phyloP scores from a whole-genome alignment of 2,329 filamentous ascomycete species.

The Penicillium hesseltinei region DNA sequence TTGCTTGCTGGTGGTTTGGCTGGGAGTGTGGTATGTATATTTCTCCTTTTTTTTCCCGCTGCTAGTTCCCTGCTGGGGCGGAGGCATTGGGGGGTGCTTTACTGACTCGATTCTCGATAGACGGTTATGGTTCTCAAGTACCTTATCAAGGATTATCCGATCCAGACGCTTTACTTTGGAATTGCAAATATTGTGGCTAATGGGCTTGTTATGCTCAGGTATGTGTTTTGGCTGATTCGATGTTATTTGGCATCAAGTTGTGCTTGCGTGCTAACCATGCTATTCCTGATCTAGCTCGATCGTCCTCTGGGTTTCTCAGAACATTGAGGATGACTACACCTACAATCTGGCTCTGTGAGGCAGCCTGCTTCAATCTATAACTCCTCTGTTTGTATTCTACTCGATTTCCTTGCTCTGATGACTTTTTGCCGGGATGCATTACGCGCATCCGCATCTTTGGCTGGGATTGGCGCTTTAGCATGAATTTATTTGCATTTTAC shows the following conservation, averaged over 20 bases:
- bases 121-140: constrained; percentile 69
- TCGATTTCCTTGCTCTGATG: constrained; percentile 16
- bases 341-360: constrained; percentile 63
- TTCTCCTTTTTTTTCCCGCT: not conserved
- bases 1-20: constrained; percentile 66
- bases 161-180: constrained; percentile 65
- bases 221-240: constrained; percentile 27
- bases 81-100: not conserved
- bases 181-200: constrained; percentile 66
- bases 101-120: constrained; percentile 23
- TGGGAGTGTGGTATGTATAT: constrained; percentile 56
- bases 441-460: constrained; percentile 11
- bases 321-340: constrained; percentile 71
- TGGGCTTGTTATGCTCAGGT: constrained; percentile 66
- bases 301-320: constrained; percentile 68
- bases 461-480: constrained; percentile 14
- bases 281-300: constrained; percentile 49
- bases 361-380: not conserved
- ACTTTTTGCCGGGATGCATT: constrained; percentile 7
- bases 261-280: not conserved
- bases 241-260: not conserved
- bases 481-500: constrained; percentile 11
- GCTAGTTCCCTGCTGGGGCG: not conserved
- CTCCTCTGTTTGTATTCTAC: constrained; percentile 21
- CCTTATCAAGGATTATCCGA: constrained; percentile 57